A percentile compares a stretch with the other conserved stretches of the same genome.
Conservation (phyloP, 2,329 filamentous ascomycete genomes). For the Uncinocarpus reesii region DNA sequence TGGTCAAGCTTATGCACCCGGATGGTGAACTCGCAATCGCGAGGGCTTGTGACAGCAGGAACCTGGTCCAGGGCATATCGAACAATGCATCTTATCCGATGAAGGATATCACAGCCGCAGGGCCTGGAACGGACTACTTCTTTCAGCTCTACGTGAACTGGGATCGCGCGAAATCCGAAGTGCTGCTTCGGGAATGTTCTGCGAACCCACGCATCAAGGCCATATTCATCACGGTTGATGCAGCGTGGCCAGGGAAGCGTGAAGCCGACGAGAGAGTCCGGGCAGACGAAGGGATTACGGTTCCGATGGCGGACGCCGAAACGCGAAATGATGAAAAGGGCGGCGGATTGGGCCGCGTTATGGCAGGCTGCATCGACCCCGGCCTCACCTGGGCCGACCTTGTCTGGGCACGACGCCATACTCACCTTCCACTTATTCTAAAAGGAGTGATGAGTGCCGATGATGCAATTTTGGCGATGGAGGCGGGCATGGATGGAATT, state of each 20-base stretch:
- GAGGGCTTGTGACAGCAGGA: constrained; percentile 41
- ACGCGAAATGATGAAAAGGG: constrained; percentile 44
- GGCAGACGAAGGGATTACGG: constrained; percentile 35
- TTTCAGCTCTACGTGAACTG: constrained; percentile 49
- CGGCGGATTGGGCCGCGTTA: constrained; percentile 44
- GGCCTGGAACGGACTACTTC: constrained; percentile 38
- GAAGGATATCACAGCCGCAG: constrained; percentile 42
- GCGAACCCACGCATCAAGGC: constrained; percentile 35
- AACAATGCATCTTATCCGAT: constrained; percentile 53
- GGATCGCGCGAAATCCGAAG: constrained; percentile 41
- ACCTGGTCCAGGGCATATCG: constrained; percentile 51
- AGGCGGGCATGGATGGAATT: constrained; percentile 45
- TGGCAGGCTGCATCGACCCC: constrained; percentile 44
- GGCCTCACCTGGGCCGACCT: constrained; percentile 46
- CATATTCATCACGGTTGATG: constrained; percentile 47
- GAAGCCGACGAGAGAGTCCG: constrained; percentile 49
- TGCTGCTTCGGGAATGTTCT: constrained; percentile 36
- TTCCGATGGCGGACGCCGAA: constrained; percentile 37
- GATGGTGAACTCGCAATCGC: constrained; percentile 54
- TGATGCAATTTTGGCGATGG: constrained; percentile 44
- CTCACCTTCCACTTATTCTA: constrained; percentile 44
- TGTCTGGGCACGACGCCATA: constrained; percentile 42
- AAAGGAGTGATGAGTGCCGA: constrained; percentile 50
- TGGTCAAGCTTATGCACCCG: constrained; percentile 53
- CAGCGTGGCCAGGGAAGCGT: constrained; percentile 45